Evolutionary conservation across 148 eudicot genomes (phyloP).

Genomic region (Gaultheria prostrata): DNA sequence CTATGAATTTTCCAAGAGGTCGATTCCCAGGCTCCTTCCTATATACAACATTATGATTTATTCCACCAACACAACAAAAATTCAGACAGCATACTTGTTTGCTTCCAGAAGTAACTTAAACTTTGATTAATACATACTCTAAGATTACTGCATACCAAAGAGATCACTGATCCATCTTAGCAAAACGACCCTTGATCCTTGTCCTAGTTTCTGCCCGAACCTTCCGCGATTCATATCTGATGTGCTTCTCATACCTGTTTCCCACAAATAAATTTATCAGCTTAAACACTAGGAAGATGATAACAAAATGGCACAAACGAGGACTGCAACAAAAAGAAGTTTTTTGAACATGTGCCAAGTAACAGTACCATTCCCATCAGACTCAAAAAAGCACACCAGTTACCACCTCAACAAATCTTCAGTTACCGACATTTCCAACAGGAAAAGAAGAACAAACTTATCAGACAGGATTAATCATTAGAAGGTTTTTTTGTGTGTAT

Average conservation of each 20-base stretch:
- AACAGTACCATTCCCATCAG: not conserved
- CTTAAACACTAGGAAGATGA: not conserved
- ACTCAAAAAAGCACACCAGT: not conserved
- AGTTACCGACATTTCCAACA: not conserved
- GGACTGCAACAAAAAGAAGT: not conserved
- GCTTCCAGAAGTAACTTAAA: not conserved
- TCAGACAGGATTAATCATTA: not conserved
- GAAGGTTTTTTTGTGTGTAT: not conserved
- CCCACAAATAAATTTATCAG: not conserved
- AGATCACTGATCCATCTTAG: constrained; percentile 50
- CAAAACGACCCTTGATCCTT: constrained; percentile 86
- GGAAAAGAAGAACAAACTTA: not conserved
- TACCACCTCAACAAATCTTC: not conserved
- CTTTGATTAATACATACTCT: not conserved
- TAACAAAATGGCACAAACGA: not conserved
- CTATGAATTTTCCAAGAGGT: not conserved
- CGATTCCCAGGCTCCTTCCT: not conserved
- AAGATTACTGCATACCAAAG: constrained; percentile 1
- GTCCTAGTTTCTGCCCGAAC: constrained; percentile 70
- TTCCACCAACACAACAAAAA: not conserved
- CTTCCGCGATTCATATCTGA: constrained; percentile 79
- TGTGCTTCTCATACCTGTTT: constrained; percentile 78
- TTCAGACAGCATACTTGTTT: not conserved
- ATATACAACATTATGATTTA: not conserved
- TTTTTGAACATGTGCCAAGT: not conserved